phyloP scores from a whole-genome alignment of 495 filamentous ascomycete species.

The Penicillium cosmopolitanum region DNA sequence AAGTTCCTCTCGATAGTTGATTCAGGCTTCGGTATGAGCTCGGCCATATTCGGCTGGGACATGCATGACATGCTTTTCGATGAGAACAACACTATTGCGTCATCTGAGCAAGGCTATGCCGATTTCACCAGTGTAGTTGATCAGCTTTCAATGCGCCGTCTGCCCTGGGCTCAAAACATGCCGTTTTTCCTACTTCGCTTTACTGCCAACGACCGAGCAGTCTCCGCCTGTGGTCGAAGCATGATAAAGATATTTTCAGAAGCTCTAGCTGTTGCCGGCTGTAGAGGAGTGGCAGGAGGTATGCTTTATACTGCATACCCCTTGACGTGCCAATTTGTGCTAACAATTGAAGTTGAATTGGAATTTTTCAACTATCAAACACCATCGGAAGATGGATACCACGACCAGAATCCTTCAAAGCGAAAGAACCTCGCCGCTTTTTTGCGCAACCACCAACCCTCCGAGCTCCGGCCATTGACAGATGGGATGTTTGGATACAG shows the following conservation, averaged over 20 bases:
- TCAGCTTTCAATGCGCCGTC: constrained; percentile 73
- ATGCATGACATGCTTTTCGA: constrained; percentile 91
- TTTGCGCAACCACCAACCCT: constrained; percentile 35
- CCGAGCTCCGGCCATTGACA: no score
- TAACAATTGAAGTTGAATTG: constrained; percentile 72
- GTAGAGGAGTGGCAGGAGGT: no score
- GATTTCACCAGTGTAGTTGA: constrained; percentile 83
- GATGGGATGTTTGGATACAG: no score
- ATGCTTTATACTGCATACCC: no score
- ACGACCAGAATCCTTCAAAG: constrained; percentile 45
- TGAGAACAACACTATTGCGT: constrained; percentile 78
- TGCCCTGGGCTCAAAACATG: constrained; percentile 90
- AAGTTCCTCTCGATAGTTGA: constrained; percentile 84
- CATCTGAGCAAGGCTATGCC: constrained; percentile 82
- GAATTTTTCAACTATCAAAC: constrained; percentile 90
- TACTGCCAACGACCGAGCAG: constrained; percentile 52
- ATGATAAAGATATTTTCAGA: no score
- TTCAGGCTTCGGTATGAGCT: constrained; percentile 89
- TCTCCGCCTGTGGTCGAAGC: no score
- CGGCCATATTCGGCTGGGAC: constrained; percentile 94
- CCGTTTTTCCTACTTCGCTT: constrained; percentile 91
- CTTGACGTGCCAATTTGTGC: no score
- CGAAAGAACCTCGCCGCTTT: constrained; percentile 67
- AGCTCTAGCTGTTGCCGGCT: no score
- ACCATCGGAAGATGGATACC: constrained; percentile 49